These are phyloP conservation scores for Pseudogymnoascus sp. DNA, from an alignment of 2,329 filamentous ascomycete species.

Conservation along the genomic window DNA sequence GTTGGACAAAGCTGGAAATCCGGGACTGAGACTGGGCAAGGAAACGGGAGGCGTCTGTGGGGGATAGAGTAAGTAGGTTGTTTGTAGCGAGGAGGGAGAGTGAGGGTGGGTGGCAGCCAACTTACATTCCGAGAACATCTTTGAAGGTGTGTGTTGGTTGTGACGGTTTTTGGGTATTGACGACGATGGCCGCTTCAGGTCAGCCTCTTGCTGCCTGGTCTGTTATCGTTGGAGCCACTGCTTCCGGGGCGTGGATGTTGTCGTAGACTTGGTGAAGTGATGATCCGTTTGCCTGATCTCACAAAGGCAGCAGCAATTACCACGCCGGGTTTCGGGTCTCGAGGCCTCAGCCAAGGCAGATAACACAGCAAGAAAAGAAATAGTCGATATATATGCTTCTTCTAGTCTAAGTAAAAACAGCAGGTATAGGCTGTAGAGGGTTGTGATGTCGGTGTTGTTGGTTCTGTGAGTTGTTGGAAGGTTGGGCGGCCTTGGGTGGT, in stretches of 20 bases:
- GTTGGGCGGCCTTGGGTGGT: constrained; percentile 2
- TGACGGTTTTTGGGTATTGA: neutral
- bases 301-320: neutral
- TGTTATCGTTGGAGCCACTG: neutral
- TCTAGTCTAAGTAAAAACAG: neutral
- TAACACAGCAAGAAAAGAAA: neutral
- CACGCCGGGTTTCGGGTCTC: constrained; percentile 2
- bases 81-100: neutral
- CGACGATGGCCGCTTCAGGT: constrained; percentile 5
- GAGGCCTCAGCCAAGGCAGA: neutral
- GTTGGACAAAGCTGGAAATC: constrained; percentile 62
- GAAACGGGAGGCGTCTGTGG: constrained; percentile 85
- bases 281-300: constrained; percentile 5
- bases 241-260: neutral
- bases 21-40: constrained; percentile 93
- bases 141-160: neutral
- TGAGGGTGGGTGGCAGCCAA: neutral
- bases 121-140: constrained; percentile 91
- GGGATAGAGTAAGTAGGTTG: constrained; percentile 14
- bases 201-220: constrained; percentile 2
- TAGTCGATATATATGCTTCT: neutral
- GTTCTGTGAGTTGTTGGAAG: neutral
- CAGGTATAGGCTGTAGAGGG: neutral
- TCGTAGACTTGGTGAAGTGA: constrained; percentile 4
- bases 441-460: neutral